Percentiles rank a stretch among this genome's conserved stretches.
Evolutionary conservation across 2,329 filamentous ascomycete genomes (phyloP).

Genomic region (Botrytis tulipae): DNA sequence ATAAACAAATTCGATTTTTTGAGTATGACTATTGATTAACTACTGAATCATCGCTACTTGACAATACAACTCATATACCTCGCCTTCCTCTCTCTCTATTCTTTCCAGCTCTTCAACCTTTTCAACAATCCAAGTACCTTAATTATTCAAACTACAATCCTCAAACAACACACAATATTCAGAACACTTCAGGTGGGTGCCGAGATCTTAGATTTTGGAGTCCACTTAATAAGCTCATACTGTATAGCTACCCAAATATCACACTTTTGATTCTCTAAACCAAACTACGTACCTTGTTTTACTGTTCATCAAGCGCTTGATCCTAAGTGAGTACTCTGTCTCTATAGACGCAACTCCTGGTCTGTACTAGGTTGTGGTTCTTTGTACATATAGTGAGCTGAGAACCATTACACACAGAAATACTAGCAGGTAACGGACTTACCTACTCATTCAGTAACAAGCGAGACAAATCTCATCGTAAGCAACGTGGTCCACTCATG

Average conservation of each 20-base stretch:
- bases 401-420: background rate
- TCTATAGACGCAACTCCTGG: background rate
- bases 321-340: background rate
- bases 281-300: background rate
- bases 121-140: background rate
- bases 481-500: no score
- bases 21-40: background rate
- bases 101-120: background rate
- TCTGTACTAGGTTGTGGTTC: fast-evolving
- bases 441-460: background rate
- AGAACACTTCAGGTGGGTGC: background rate
- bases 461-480: background rate
- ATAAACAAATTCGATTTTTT: background rate
- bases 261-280: background rate
- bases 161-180: background rate
- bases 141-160: background rate
- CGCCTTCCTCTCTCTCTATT: background rate
- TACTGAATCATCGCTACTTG: background rate
- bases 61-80: background rate
- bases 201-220: background rate
- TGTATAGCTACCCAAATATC: background rate
- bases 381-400: background rate
- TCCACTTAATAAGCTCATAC: no score
- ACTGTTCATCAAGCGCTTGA: background rate
- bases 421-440: fast-evolving